Percentiles rank a stretch among this genome's conserved stretches.
phyloP scores from a whole-genome alignment of 495 filamentous ascomycete genomes.

The Neurospora sp. region DNA sequence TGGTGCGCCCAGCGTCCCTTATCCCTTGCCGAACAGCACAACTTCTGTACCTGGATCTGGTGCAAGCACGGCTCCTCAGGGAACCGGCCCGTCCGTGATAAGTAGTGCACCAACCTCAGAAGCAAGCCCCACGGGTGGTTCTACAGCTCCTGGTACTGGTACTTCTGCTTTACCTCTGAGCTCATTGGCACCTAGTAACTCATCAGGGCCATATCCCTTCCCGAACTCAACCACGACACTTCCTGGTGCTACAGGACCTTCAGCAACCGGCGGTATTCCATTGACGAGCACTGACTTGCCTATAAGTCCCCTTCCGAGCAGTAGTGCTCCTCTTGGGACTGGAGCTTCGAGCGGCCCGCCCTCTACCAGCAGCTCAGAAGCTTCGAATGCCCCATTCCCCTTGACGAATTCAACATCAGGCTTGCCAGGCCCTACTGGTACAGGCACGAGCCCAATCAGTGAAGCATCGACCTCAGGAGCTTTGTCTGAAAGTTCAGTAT shows the following conservation, averaged over 20 bases:
- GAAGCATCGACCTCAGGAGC: background rate
- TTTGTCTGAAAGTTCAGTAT: background rate
- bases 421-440: background rate
- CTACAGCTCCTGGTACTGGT: constrained; percentile 1
- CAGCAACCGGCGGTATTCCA: background rate
- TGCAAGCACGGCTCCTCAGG: constrained; percentile 5
- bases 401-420: constrained; percentile 11
- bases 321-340: background rate
- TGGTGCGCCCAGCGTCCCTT: constrained; percentile 1
- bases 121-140: background rate
- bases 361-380: background rate
- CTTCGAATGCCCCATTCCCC: constrained; percentile 6
- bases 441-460: constrained; percentile 3
- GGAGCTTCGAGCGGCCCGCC: background rate
- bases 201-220: background rate
- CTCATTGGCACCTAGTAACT: background rate
- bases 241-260: background rate
- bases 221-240: background rate
- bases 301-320: background rate
- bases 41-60: background rate
- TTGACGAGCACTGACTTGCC: background rate
- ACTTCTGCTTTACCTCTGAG: background rate
- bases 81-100: constrained; percentile 1
- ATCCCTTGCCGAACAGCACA: constrained; percentile 10
- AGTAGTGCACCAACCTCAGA: constrained; percentile 1